Conservation (phyloP, 2,329 filamentous ascomycete species). For the Fusarium sp. region DNA sequence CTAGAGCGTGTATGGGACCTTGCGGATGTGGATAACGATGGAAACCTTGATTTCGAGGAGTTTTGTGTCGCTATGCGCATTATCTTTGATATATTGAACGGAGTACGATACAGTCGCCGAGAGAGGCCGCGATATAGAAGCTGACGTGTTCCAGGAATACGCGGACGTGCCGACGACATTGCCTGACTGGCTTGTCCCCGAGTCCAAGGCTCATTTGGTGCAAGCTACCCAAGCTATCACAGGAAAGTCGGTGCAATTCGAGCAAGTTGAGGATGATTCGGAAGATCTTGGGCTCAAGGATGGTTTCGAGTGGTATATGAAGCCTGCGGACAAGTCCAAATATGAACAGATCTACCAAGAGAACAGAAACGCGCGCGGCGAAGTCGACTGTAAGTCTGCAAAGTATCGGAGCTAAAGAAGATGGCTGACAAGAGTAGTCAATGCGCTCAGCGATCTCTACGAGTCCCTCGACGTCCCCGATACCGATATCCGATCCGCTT, state of each 20-base stretch:
- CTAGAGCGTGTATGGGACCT: conserved; percentile 98
- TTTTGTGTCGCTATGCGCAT: conserved; percentile 99
- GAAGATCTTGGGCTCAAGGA: conserved; percentile 89
- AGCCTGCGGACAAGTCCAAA: conserved; percentile 86
- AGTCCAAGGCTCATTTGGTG: conserved; percentile 91
- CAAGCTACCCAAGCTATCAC: conserved; percentile 84
- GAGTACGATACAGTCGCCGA: conserved; percentile 62
- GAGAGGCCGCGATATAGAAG: conserved; percentile 9
- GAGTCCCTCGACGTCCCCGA: conserved; percentile 79
- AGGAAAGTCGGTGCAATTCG: conserved; percentile 83
- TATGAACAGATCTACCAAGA: conserved; percentile 98
- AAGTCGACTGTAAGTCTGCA: conserved; percentile 74
- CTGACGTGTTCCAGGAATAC: conserved; percentile 73
- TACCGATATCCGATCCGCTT: conserved; percentile 87
- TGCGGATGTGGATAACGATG: conserved; percentile 96
- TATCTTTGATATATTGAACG: conserved; percentile 97
- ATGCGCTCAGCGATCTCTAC: conserved; percentile 84
- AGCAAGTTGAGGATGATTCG: conserved; percentile 83
- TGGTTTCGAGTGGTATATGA: conserved; percentile 99
- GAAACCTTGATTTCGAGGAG: conserved; percentile 98
- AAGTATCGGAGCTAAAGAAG: background rate
- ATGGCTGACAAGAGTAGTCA: conserved; percentile 63
- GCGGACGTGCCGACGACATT: conserved; percentile 85
- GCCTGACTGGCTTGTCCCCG: conserved; percentile 96
- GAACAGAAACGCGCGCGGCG: conserved; percentile 87